Evolutionary conservation across 2,329 filamentous ascomycete species (phyloP).

Genomic region (Alternaria dauci): DNA sequence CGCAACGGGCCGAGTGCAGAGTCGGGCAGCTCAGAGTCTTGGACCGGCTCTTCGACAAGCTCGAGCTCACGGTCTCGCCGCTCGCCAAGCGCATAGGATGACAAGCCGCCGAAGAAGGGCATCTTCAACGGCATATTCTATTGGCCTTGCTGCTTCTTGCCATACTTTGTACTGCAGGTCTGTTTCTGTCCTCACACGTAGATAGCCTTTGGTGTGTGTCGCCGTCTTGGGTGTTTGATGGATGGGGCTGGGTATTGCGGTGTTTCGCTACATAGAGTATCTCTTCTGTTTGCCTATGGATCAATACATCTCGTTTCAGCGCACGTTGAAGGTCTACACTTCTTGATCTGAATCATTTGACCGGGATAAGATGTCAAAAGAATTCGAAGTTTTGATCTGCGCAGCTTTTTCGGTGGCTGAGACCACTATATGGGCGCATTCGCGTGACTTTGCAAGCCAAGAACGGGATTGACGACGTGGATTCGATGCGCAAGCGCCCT

Average conservation of each 20-base stretch:
- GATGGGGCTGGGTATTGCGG: neutral
- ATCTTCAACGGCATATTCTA: slow-evolving; percentile 40
- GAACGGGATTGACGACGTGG: neutral
- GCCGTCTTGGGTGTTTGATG: neutral
- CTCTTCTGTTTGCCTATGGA: neutral
- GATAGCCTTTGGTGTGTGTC: neutral
- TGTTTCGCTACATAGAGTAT: neutral
- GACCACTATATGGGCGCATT: no score
- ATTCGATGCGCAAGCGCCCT: neutral
- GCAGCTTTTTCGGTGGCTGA: no score
- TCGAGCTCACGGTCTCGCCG: slow-evolving; percentile 25
- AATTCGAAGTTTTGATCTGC: no score
- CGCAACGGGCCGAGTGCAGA: slow-evolving; percentile 38
- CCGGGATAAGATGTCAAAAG: no score
- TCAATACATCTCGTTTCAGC: neutral
- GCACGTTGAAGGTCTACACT: no score
- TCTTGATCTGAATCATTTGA: no score
- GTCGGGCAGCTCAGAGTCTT: slow-evolving; percentile 36
- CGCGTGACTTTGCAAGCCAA: no score
- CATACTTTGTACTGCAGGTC: slow-evolving; percentile 43
- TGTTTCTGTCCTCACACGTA: slow-evolving; percentile 45
- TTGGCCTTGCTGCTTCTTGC: slow-evolving; percentile 45
- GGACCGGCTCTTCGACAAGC: slow-evolving; percentile 31
- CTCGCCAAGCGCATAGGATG: slow-evolving; percentile 32
- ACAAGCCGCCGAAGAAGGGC: slow-evolving; percentile 32